Conservation (phyloP, 129 eudicot genomes). For the Lactuca sativa region DNA sequence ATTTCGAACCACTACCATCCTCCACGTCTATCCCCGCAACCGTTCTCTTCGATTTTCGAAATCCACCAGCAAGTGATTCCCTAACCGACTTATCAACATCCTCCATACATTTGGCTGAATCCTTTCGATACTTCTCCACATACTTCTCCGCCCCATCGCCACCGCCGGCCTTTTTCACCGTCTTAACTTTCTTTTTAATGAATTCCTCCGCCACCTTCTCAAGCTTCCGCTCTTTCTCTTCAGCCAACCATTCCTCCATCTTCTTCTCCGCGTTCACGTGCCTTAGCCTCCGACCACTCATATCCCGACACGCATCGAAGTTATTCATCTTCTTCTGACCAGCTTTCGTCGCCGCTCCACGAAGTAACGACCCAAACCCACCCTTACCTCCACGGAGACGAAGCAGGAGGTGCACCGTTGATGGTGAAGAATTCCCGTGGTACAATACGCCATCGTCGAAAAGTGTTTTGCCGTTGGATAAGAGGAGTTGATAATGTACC, state of each 20-base stretch:
- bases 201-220: slow-evolving; percentile 91
- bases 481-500: slow-evolving; percentile 48
- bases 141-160: slow-evolving; percentile 68
- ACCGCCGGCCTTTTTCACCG: slow-evolving; percentile 48
- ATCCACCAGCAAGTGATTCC: slow-evolving; percentile 55
- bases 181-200: slow-evolving; percentile 66
- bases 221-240: slow-evolving; percentile 67
- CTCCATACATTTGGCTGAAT: slow-evolving; percentile 80
- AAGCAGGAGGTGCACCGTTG: slow-evolving; percentile 44
- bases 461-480: slow-evolving; percentile 40
- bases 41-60: slow-evolving; percentile 60
- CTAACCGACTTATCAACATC: slow-evolving; percentile 88
- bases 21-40: slow-evolving; percentile 20
- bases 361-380: slow-evolving; percentile 86
- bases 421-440: slow-evolving; percentile 7
- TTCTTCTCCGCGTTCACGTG: slow-evolving; percentile 95
- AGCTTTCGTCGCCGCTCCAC: slow-evolving; percentile 91
- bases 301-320: slow-evolving; percentile 94
- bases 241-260: slow-evolving; percentile 94
- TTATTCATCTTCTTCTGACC: slow-evolving; percentile 96
- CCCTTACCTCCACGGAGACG: slow-evolving; percentile 96
- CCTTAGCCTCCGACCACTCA: slow-evolving; percentile 96
- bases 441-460: slow-evolving; percentile 25
- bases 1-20: slow-evolving; percentile 23
- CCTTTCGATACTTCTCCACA: slow-evolving; percentile 85